phyloP scores from a whole-genome alignment of 169 alveolate genomes.

The Babesia bigemina region DNA sequence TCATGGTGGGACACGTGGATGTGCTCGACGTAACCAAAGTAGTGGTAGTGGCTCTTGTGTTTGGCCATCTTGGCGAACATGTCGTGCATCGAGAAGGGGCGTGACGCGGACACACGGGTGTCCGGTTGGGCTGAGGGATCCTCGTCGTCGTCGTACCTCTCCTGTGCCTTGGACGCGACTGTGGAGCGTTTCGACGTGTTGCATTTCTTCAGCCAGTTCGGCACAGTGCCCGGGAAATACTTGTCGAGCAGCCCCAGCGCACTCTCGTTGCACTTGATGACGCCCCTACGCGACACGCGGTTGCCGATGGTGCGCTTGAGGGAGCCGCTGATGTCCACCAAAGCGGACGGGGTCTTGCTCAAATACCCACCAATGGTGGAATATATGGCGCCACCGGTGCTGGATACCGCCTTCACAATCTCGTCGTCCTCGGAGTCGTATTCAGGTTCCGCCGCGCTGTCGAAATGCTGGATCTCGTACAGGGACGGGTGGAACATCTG shows the following conservation, averaged over 20 bases:
- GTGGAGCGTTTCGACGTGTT: not conserved
- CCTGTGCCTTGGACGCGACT: not conserved
- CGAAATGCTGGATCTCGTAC: constrained; percentile 47
- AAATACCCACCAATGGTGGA: constrained; percentile 45
- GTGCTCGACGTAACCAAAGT: constrained; percentile 40
- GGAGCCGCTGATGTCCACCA: constrained; percentile 47
- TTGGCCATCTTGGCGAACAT: constrained; percentile 52
- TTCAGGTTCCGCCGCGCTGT: constrained; percentile 17
- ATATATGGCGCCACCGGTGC: constrained; percentile 55
- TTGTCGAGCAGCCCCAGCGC: constrained; percentile 53
- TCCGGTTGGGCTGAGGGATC: not conserved
- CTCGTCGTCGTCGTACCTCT: not conserved
- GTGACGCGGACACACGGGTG: not conserved
- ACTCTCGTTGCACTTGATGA: constrained; percentile 49
- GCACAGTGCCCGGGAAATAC: constrained; percentile 62
- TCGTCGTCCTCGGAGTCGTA: constrained; percentile 57
- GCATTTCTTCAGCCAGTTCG: constrained; percentile 37
- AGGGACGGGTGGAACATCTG: constrained; percentile 55
- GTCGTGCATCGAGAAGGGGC: constrained; percentile 34
- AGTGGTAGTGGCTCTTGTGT: constrained; percentile 12
- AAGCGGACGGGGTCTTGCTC: constrained; percentile 54
- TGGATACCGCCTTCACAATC: constrained; percentile 24
- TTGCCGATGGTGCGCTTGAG: constrained; percentile 13
- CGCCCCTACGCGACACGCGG: not conserved
- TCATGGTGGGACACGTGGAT: not conserved